These are phyloP conservation scores for Candida boleticola DNA, from an alignment of 805 yeast genomes.

Conservation along the genomic window DNA sequence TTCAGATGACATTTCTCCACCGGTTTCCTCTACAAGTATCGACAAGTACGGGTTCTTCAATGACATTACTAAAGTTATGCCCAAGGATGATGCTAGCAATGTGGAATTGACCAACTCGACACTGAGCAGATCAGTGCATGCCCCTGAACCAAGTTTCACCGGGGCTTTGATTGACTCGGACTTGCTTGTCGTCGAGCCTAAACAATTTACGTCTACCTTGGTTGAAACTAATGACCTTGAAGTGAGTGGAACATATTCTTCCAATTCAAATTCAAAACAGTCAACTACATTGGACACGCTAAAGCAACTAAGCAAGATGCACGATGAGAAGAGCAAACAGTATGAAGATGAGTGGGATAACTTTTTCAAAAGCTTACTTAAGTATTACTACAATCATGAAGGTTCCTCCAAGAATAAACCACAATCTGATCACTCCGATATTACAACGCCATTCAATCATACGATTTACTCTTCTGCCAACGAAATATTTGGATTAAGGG, in stretches of 20 bases:
- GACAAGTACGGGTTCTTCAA: slow-evolving; percentile 52
- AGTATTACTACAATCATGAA: slow-evolving; percentile 16
- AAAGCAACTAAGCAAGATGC: slow-evolving; percentile 38
- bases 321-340: slow-evolving; percentile 41
- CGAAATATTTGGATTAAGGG: slow-evolving; percentile 39
- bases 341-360: slow-evolving; percentile 46
- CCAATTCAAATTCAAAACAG: background rate
- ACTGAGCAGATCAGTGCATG: too few species aligned
- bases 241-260: background rate
- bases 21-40: slow-evolving; percentile 20
- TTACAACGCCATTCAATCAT: background rate
- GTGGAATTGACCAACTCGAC: too few species aligned
- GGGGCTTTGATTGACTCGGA: background rate
- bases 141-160: background rate
- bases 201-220: background rate
- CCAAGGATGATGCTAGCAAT: background rate
- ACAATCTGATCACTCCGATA: slow-evolving; percentile 6
- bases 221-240: slow-evolving; percentile 2
- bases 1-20: slow-evolving; percentile 2
- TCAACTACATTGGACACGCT: background rate
- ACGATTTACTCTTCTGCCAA: slow-evolving; percentile 7
- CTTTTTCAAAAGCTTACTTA: slow-evolving; percentile 33
- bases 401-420: background rate
- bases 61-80: slow-evolving; percentile 12
- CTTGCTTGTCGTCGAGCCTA: background rate